phyloP scores from a whole-genome alignment of 2,329 filamentous ascomycete genomes.

The Neonectria coccinea region DNA sequence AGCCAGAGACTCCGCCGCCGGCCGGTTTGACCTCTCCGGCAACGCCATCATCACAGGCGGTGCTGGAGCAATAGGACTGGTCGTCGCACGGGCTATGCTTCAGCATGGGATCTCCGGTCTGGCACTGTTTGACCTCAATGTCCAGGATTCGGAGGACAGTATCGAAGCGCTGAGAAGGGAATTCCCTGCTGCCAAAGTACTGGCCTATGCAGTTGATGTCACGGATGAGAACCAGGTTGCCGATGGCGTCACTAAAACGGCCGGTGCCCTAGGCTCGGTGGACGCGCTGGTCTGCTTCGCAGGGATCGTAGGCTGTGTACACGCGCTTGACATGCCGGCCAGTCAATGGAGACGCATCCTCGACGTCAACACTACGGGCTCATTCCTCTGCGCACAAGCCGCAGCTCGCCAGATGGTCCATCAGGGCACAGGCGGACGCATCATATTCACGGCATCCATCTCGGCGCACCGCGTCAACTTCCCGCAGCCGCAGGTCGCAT shows the following conservation, averaged over 20 bases:
- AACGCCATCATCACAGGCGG: constrained; percentile 10
- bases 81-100: background rate
- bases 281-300: constrained; percentile 1
- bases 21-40: background rate
- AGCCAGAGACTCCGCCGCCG: background rate
- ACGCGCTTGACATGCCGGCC: constrained; percentile 69
- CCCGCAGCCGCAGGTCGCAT: constrained; percentile 77
- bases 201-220: background rate
- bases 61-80: background rate
- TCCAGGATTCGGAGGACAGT: background rate
- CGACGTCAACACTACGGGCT: constrained; percentile 78
- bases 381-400: constrained; percentile 77
- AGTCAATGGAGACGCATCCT: constrained; percentile 73
- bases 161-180: background rate
- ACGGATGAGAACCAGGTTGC: background rate
- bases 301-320: constrained; percentile 50
- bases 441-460: constrained; percentile 75
- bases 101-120: constrained; percentile 3
- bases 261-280: background rate
- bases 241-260: background rate
- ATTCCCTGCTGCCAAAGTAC: background rate
- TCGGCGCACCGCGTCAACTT: constrained; percentile 77
- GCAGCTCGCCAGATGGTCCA: constrained; percentile 62
- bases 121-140: background rate
- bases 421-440: constrained; percentile 65